Conservation (phyloP, 2,329 filamentous ascomycete genomes). For the Fusarium paranaense region DNA sequence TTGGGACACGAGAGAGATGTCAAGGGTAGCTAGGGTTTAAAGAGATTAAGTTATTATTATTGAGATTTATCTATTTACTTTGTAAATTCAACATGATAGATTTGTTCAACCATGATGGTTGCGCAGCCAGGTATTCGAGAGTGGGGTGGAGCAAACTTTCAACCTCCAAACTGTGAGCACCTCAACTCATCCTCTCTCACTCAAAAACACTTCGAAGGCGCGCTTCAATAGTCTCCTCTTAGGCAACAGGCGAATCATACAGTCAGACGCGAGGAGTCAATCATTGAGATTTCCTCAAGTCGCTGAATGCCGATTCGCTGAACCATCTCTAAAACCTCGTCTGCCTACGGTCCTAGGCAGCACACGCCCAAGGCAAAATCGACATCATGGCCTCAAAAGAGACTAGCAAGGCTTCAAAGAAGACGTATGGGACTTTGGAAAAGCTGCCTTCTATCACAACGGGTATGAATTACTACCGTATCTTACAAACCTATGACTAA, state of each 20-base stretch:
- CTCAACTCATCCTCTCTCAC: not conserved
- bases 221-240: not conserved
- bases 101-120: not conserved
- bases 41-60: too few relatives aligned
- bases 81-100: not conserved
- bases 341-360: slow-evolving; percentile 31
- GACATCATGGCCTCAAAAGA: slow-evolving; percentile 39
- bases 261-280: too few relatives aligned
- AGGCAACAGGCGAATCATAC: not conserved
- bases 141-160: slow-evolving; percentile 2
- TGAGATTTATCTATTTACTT: not conserved
- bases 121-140: not conserved
- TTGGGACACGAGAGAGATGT: not conserved
- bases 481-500: not conserved
- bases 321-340: slow-evolving; percentile 4
- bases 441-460: slow-evolving; percentile 53
- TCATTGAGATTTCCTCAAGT: not conserved
- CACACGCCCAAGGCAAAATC: slow-evolving; percentile 1
- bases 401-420: slow-evolving; percentile 16
- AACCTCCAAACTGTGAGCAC: not conserved
- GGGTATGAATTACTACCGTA: slow-evolving; percentile 35
- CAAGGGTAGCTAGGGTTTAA: not conserved
- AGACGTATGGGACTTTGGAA: slow-evolving; percentile 36
- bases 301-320: slow-evolving; percentile 2
- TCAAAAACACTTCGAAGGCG: not conserved